phyloP scores from a whole-genome alignment of 164 flowering plant genomes.

The Nelumbo lutea region DNA sequence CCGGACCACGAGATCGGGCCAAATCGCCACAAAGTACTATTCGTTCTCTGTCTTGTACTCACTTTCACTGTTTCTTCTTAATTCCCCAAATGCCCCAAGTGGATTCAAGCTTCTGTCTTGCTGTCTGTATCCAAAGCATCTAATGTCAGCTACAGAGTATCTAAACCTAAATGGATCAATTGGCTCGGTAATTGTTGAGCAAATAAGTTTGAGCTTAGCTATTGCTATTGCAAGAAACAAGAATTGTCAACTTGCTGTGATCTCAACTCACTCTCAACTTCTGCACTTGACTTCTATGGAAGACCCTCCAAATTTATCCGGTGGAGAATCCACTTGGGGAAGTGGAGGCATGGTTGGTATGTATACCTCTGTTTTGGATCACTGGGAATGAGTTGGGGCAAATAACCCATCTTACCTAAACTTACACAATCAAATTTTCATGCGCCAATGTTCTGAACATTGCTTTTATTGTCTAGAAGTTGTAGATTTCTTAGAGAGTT shows the following conservation, averaged over 20 bases:
- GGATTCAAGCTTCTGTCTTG: not conserved
- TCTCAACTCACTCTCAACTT: constrained; percentile 50
- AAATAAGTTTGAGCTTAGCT: constrained; percentile 20
- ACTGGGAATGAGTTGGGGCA: constrained; percentile 18
- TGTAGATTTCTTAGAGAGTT: constrained; percentile 36
- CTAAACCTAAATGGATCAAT: constrained; percentile 14
- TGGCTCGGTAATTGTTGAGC: constrained; percentile 9
- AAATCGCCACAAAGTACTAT: too few species aligned
- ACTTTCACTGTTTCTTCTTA: too few species aligned
- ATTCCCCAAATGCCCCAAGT: too few species aligned
- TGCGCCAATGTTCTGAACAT: constrained; percentile 32
- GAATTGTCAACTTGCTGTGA: constrained; percentile 29
- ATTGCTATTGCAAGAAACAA: constrained; percentile 24
- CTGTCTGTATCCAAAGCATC: constrained; percentile 10
- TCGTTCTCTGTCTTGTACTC: too few species aligned
- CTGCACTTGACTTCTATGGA: constrained; percentile 49
- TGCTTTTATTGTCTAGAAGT: constrained; percentile 23
- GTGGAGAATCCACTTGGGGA: constrained; percentile 20
- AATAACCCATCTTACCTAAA: constrained; percentile 28
- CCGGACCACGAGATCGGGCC: too few species aligned
- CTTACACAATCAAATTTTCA: constrained; percentile 54
- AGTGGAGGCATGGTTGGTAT: constrained; percentile 23
- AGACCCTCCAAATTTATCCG: constrained; percentile 12
- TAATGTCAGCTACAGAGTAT: constrained; percentile 1
- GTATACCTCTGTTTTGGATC: constrained; percentile 20